Conservation (phyloP, 2,329 filamentous ascomycete genomes). For the Cytospora leucostoma region DNA sequence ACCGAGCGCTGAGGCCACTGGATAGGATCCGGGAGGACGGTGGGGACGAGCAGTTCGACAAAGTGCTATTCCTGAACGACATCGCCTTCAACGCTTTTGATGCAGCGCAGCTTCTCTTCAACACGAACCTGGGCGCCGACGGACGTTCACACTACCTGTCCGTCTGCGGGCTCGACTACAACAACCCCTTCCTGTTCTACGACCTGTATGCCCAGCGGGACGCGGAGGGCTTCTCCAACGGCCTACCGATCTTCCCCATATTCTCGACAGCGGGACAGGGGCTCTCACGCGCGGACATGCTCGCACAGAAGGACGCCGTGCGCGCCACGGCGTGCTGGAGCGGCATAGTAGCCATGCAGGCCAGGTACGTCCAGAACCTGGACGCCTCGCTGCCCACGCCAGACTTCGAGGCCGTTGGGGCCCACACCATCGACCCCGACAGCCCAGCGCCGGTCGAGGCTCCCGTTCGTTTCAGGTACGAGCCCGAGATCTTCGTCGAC, state of each 20-base stretch:
- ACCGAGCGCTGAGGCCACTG: slow-evolving; percentile 67
- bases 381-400: slow-evolving; percentile 36
- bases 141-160: slow-evolving; percentile 63
- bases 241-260: slow-evolving; percentile 69
- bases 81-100: slow-evolving; percentile 55
- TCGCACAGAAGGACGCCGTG: slow-evolving; percentile 63
- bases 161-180: slow-evolving; percentile 71
- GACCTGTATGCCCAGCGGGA: slow-evolving; percentile 75
- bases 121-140: slow-evolving; percentile 54
- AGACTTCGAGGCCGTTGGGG: slow-evolving; percentile 38
- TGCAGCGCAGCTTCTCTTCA: slow-evolving; percentile 61
- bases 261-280: slow-evolving; percentile 57
- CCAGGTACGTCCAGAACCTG: slow-evolving; percentile 56
- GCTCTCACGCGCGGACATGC: slow-evolving; percentile 62
- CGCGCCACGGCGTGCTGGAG: slow-evolving; percentile 71
- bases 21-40: slow-evolving; percentile 45
- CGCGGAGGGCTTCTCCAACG: slow-evolving; percentile 61
- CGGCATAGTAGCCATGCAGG: slow-evolving; percentile 71
- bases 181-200: slow-evolving; percentile 68
- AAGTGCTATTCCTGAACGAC: slow-evolving; percentile 68
- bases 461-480: slow-evolving; percentile 58
- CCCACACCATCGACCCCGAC: slow-evolving; percentile 41
- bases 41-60: slow-evolving; percentile 50
- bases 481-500: slow-evolving; percentile 62
- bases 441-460: slow-evolving; percentile 35